Percentiles rank a stretch among this genome's conserved stretches.
Conservation (phyloP, 2,329 filamentous ascomycete species). For the Fusarium annulatum region DNA sequence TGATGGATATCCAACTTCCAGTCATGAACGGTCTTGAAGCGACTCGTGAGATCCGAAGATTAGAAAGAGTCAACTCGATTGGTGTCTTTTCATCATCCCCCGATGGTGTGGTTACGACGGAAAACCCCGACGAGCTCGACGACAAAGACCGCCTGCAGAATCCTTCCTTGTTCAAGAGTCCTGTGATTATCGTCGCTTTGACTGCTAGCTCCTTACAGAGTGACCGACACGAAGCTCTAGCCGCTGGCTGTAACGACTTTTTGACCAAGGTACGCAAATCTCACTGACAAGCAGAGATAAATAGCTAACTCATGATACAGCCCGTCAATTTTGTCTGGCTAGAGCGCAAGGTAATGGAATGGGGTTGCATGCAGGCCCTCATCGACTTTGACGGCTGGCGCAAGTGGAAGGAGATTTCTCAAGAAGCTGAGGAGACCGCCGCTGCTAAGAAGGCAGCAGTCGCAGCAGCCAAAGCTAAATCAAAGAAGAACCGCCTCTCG, state of each 20-base stretch:
- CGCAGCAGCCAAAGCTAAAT: constrained; percentile 50
- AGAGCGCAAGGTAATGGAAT: constrained; percentile 97
- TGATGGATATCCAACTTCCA: constrained; percentile 98
- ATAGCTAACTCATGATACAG: constrained; percentile 57
- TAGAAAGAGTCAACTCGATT: constrained; percentile 92
- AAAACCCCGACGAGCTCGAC: constrained; percentile 59
- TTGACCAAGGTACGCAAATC: constrained; percentile 82
- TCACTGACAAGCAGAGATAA: neutral
- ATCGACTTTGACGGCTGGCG: constrained; percentile 99
- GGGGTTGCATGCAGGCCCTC: constrained; percentile 99
- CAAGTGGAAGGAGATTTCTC: constrained; percentile 89
- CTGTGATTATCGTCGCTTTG: constrained; percentile 96
- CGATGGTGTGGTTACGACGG: constrained; percentile 59
- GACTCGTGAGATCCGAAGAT: constrained; percentile 89
- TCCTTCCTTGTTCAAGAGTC: constrained; percentile 85
- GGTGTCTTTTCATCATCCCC: constrained; percentile 85
- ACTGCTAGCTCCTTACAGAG: constrained; percentile 95
- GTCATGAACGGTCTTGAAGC: constrained; percentile 97
- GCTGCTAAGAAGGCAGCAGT: constrained; percentile 55
- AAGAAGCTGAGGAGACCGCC: constrained; percentile 58
- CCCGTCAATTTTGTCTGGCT: constrained; percentile 98
- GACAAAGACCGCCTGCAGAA: constrained; percentile 78
- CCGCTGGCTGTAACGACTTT: constrained; percentile 97
- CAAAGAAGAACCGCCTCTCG: constrained; percentile 59
- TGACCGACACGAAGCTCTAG: constrained; percentile 92